A percentile compares a stretch with the other conserved stretches of the same genome.
Conservation (phyloP, 495 filamentous ascomycete genomes). For the Neurospora sp. region DNA sequence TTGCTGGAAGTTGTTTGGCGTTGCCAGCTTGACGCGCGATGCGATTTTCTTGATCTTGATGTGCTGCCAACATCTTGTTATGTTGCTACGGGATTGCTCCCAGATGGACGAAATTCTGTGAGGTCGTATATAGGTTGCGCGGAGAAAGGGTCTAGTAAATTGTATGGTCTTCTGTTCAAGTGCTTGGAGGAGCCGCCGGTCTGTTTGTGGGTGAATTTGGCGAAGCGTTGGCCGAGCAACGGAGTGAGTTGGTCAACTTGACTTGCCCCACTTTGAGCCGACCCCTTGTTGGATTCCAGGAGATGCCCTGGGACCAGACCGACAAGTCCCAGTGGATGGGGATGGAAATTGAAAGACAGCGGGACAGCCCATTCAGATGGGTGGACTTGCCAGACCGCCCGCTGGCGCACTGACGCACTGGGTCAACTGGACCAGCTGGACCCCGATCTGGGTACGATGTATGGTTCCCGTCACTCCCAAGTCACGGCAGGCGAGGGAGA, state of each 20-base stretch:
- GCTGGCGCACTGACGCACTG: neutral
- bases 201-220: neutral
- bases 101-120: neutral
- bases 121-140: neutral
- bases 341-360: neutral
- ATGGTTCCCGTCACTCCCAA: neutral
- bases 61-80: constrained; percentile 59
- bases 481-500: constrained; percentile 1
- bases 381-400: constrained; percentile 2
- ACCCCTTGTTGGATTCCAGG: neutral
- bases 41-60: constrained; percentile 78
- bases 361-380: neutral
- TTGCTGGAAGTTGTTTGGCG: constrained; percentile 63
- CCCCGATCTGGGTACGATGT: neutral
- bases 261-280: neutral
- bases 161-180: neutral
- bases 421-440: neutral
- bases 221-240: neutral
- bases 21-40: constrained; percentile 68
- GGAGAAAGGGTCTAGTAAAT: neutral
- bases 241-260: neutral
- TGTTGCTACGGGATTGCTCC: neutral
- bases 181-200: neutral
- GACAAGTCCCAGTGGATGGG: neutral
- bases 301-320: neutral